Base-by-base conservation (phyloP, 73 alveolate species). In the Durusdinium trenchii region DNA sequence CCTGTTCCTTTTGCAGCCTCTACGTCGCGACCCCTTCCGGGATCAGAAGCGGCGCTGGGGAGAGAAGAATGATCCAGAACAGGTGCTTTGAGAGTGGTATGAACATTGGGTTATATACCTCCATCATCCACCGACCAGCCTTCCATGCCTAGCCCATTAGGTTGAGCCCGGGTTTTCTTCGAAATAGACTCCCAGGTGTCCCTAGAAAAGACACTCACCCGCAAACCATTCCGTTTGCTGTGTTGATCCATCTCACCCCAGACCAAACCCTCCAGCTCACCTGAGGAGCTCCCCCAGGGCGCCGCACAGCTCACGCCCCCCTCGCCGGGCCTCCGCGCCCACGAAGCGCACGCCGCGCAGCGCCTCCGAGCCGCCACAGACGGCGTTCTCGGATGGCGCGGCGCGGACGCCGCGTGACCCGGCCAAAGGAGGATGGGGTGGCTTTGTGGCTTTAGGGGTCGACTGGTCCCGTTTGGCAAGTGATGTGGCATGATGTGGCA, bases 361-460 rank as follows among this genome's bases (percentile, higher is more conserved):
- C 62, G 35, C 78, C 73, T 89, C 96, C 42, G 96, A 89, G 71
- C 85, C 96, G 52, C 96, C 96, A 51, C 84, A 32, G 38, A 89
- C 96, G 64, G 85, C 96, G 48, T 38, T 57, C 52, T 64, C 86
- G 86, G 96, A 89, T 67, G 86, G 96, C 28, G 96, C 96, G 60
- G 67, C 60, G 46, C 96, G 86, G 67, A 89, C 96, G 40, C 96
- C 95, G 35, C 78, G 95, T 35, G 46, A 42, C 81, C 40, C 32
- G 87, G 87, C 43, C 23, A 50, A 54, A 12, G 6, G 62, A 45
- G 28, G 9, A 16, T 38, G 67, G 45, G 46, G 1, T 5, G n/a
- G n/a, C n/a, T n/a, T n/a, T n/a, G n/a, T n/a, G n/a, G n/a, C n/a
- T n/a, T n/a, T n/a, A 16, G 64, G 42, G 90, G 42, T 26, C 43